Evolutionary conservation across 192 early-diverging fungal genomes (phyloP), one percentile per base, ranked within the genome.

Genomic region (Entophlyctis luteolus): DNA sequence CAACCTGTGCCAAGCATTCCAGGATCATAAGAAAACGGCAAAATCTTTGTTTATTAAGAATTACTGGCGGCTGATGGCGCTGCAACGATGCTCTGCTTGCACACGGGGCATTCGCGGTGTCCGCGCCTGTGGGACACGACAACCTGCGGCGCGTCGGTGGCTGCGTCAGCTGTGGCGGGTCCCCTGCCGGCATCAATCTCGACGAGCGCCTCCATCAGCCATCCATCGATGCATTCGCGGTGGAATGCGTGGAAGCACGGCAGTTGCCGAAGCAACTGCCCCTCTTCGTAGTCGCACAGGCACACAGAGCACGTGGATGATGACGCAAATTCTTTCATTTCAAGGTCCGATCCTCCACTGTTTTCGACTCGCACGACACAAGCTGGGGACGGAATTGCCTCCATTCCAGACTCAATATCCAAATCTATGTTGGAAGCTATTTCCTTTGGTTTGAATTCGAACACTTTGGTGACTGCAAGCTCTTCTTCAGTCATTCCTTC

Each of bases 211-310:
- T 57, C 55, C 33, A 57, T 28, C 23, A 57, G 23, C 55, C 55
- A 57, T 57, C 55, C 73, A 70, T 89, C 88, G 55, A 90, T 77
- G 63, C 88, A 90, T 8, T 79, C 78, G 10, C 62, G 34, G 70
- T 90, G 88, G 67, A 83, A 90, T 20, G 65, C 71, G 55, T 90
- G 88, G 20, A 68, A 75, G 58, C 88, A 90, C 34, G 75, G 48
- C 27, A 90, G 73, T 23, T 80, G 72, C 2, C 87, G 74, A 49
- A 86, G 37, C 23, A 72, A 77, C 23, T 87, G 87, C 25, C 86
- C 83, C 14, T 60, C 71, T 33, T 82, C 75, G 68, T 87, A 90
- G 47, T 86, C 85, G 50, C 84, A 81, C 31, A 90, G 67, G 58
- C 89, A 90, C 48, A 90, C 85, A 5, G 87, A 81, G 37, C 89